Conservation (phyloP, 1,139 yeast genomes). For the Candida dubliniensis region DNA sequence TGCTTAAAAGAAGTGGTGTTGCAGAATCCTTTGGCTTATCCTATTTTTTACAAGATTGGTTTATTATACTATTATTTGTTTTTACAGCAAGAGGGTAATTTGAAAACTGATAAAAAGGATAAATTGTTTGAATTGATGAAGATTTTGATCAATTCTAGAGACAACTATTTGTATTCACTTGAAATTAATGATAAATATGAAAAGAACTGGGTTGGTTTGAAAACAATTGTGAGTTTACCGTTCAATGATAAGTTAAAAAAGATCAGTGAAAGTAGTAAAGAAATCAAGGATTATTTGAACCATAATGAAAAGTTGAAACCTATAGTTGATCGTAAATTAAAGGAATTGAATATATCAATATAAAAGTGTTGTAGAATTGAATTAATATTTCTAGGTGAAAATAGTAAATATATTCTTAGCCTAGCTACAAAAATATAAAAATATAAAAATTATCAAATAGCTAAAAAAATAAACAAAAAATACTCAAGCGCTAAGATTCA, state of each 20-base stretch:
- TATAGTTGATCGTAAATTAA: slow-evolving; percentile 22
- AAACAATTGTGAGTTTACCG: slow-evolving; percentile 29
- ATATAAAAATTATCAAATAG: neutral
- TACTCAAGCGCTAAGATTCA: neutral
- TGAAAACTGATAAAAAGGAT: slow-evolving; percentile 24
- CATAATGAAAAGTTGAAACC: slow-evolving; percentile 22
- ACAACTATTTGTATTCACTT: slow-evolving; percentile 64
- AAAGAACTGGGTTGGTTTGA: slow-evolving; percentile 78
- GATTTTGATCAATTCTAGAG: slow-evolving; percentile 38
- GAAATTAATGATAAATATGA: slow-evolving; percentile 71
- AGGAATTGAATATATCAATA: slow-evolving; percentile 16
- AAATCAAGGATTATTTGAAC: slow-evolving; percentile 23
- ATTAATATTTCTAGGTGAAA: neutral
- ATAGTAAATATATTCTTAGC: neutral
- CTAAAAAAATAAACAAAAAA: neutral
- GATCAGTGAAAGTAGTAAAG: slow-evolving; percentile 16
- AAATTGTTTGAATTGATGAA: slow-evolving; percentile 24
- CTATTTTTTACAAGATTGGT: slow-evolving; percentile 65
- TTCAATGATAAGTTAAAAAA: slow-evolving; percentile 24
- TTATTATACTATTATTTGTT: slow-evolving; percentile 18
- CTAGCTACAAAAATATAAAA: neutral
- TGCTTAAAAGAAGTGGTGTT: slow-evolving; percentile 70
- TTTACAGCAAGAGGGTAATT: slow-evolving; percentile 20
- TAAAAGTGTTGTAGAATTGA: neutral
- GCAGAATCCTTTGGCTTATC: slow-evolving; percentile 70